Evolutionary conservation across 345 rosid species (phyloP).

Genomic region (Mercurialis annua): DNA sequence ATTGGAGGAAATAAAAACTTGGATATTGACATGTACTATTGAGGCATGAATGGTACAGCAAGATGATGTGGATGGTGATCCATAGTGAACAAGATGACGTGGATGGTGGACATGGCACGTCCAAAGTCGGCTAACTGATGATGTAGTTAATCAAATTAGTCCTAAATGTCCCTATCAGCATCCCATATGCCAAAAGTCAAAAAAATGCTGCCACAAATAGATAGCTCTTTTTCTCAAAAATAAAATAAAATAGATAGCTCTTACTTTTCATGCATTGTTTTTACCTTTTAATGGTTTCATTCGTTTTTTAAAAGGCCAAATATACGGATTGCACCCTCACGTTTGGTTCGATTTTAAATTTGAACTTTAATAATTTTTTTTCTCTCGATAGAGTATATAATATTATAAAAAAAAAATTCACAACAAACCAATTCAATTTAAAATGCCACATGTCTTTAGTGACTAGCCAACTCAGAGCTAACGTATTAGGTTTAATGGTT

Average conservation of each 20-base stretch:
- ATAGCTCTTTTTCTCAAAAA: background rate
- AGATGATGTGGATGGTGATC: slow-evolving; percentile 17
- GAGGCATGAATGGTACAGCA: background rate
- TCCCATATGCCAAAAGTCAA: slow-evolving; percentile 14
- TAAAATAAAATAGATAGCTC: background rate
- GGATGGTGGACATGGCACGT: slow-evolving; percentile 11
- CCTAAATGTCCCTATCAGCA: background rate
- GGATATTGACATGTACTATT: background rate
- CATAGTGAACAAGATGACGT: slow-evolving; percentile 14
- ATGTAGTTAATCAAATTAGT: background rate
- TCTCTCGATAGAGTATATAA: too few relatives aligned
- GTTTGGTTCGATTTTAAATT: too few relatives aligned
- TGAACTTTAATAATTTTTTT: too few relatives aligned
- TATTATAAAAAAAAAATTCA: too few relatives aligned
- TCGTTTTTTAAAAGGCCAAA: too few relatives aligned
- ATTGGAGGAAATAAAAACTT: background rate
- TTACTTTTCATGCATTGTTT: background rate
- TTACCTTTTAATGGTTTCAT: too few relatives aligned
- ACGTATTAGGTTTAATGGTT: too few relatives aligned
- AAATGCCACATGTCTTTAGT: too few relatives aligned
- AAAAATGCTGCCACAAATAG: background rate
- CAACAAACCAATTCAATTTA: too few relatives aligned
- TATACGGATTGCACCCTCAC: too few relatives aligned
- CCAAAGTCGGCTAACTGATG: background rate
- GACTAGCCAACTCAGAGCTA: too few relatives aligned